phyloP scores from a whole-genome alignment of 2,329 filamentous ascomycete species.

The Camptophora hylomeconis region DNA sequence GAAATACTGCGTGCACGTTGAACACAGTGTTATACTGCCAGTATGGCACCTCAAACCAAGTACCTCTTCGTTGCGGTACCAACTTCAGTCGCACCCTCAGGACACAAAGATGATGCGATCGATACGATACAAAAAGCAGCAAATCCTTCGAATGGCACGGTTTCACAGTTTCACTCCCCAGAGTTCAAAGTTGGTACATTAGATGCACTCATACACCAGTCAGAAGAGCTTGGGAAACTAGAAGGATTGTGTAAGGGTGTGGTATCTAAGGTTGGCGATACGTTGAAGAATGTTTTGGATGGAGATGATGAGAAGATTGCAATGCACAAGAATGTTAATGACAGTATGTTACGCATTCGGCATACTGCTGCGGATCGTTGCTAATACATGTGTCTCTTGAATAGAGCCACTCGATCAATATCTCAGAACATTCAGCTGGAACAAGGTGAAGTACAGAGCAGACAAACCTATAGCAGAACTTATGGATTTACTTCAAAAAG shows the following conservation, averaged over 20 bases:
- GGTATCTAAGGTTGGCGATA: conserved; percentile 78
- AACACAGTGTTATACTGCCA: no score
- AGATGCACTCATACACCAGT: conserved; percentile 88
- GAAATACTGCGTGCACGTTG: no score
- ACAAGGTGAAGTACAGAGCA: conserved; percentile 91
- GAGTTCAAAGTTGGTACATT: conserved; percentile 97
- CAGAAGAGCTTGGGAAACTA: conserved; percentile 85
- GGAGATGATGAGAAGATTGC: conserved; percentile 71
- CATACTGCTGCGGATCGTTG: no score
- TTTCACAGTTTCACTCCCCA: conserved; percentile 68
- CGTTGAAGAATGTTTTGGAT: conserved; percentile 68
- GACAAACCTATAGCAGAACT: conserved; percentile 83
- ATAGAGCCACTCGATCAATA: conserved; percentile 93
- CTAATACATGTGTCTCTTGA: conserved; percentile 6
- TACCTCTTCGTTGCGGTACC: conserved; percentile 88
- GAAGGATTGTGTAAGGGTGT: conserved; percentile 67
- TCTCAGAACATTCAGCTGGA: conserved; percentile 80
- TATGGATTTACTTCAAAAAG: conserved; percentile 79
- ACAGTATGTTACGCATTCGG: conserved; percentile 50
- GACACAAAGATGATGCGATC: conserved; percentile 69
- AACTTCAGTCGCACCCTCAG: conserved; percentile 69
- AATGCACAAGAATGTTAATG: conserved; percentile 85
- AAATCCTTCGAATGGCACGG: conserved; percentile 59
- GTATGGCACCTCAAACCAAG: conserved; percentile 7
- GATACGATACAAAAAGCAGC: conserved; percentile 61